Conservation (phyloP, 139 green algal species). For the Picochlorum sp. region DNA sequence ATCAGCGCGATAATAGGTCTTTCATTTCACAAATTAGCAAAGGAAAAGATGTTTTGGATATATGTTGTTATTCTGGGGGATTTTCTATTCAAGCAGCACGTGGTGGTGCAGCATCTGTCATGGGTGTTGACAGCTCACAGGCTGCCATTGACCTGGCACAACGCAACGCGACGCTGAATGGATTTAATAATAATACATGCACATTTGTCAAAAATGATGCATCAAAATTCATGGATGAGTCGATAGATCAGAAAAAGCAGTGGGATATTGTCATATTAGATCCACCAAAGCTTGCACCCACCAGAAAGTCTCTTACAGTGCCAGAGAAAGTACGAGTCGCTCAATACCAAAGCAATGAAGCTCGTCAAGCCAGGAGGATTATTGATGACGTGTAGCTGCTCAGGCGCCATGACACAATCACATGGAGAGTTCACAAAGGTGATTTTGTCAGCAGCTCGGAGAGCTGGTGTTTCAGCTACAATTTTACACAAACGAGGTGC, state of each 20-base stretch:
- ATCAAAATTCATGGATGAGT: conserved; percentile 50
- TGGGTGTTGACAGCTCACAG: conserved; percentile 56
- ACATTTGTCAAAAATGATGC: conserved; percentile 61
- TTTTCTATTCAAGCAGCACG: conserved; percentile 48
- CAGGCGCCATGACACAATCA: conserved; percentile 67
- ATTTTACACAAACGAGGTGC: conserved; percentile 60
- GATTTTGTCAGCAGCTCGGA: conserved; percentile 30
- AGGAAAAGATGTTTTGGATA: conserved; percentile 64
- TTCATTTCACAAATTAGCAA: conserved; percentile 46
- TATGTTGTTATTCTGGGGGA: conserved; percentile 83
- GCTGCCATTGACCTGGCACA: conserved; percentile 56
- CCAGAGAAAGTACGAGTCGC: conserved; percentile 30
- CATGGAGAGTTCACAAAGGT: conserved; percentile 42
- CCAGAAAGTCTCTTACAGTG: conserved; percentile 36
- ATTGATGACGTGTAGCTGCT: conserved; percentile 92
- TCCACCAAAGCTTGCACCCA: conserved; percentile 90
- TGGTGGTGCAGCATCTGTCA: conserved; percentile 39
- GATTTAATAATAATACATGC: conserved; percentile 20
- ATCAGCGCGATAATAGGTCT: conserved; percentile 74
- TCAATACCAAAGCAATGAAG: conserved; percentile 62
- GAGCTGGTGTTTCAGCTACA: conserved; percentile 31
- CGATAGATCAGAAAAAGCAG: conserved; percentile 11
- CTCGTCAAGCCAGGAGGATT: conserved; percentile 71
- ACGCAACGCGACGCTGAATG: conserved; percentile 70
- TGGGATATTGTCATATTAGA: conserved; percentile 91